Conservation (phyloP, 1,284 basidiomycete species). For the Ustilago nuda region DNA sequence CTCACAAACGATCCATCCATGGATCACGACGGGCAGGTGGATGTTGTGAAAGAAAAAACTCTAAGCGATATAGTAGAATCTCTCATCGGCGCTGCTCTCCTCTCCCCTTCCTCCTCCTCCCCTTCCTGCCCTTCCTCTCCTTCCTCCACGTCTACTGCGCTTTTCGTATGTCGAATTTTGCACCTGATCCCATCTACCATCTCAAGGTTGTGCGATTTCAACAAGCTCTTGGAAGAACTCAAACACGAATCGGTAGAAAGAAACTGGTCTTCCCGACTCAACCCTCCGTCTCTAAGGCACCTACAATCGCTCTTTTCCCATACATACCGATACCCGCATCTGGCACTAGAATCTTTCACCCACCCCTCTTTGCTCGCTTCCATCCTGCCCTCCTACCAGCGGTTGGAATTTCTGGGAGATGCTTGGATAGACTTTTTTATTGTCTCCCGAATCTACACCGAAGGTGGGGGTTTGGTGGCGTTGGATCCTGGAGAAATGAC, state of each 20-base stretch:
- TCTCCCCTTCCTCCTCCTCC: neutral
- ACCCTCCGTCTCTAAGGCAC: slow-evolving; percentile 8
- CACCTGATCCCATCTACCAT: slow-evolving; percentile 29
- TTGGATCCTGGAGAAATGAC: slow-evolving; percentile 47
- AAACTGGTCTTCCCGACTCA: slow-evolving; percentile 25
- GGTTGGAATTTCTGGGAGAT: slow-evolving; percentile 62
- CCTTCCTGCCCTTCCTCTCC: slow-evolving; percentile 11
- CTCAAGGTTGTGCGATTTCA: slow-evolving; percentile 15
- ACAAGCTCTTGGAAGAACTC: slow-evolving; percentile 13
- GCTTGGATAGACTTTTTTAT: slow-evolving; percentile 53
- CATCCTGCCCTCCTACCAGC: slow-evolving; percentile 51
- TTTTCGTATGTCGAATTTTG: slow-evolving; percentile 21
- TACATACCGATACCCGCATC: slow-evolving; percentile 47
- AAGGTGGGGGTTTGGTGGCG: neutral
- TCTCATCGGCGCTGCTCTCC: slow-evolving; percentile 40
- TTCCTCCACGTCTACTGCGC: neutral
- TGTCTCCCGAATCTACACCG: slow-evolving; percentile 24
- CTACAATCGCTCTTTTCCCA: slow-evolving; percentile 42
- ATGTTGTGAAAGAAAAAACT: slow-evolving; percentile 33
- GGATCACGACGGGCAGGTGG: neutral
- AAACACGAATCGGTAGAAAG: slow-evolving; percentile 24
- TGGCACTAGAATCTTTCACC: slow-evolving; percentile 57
- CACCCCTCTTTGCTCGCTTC: slow-evolving; percentile 46
- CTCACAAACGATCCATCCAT: neutral
- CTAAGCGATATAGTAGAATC: slow-evolving; percentile 54